Base-by-base conservation (phyloP, 2,329 filamentous ascomycete genomes). In the Penicillium sp. region DNA sequence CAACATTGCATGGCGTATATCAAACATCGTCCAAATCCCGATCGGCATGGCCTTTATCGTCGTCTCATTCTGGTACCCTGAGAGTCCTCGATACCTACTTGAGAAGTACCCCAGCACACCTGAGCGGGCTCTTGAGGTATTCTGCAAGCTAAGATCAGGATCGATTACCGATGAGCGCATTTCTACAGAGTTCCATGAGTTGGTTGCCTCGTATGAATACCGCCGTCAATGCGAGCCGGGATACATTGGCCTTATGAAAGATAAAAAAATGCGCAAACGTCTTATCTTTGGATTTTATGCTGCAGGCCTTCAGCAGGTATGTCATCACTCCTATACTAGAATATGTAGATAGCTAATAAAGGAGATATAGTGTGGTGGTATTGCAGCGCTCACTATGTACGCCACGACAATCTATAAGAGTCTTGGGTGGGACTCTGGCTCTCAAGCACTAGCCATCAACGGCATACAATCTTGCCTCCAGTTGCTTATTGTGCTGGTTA, bases 1-100 rank as follows among this genome's bases (percentile, higher is more conserved):
- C 63, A 77, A 78, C 54, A 76, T 77, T 45, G 75, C 77, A 10
- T 79, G 76, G 76, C 62, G 76, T 33, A 70, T 77, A 1, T 77
- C 73, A 5, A 78, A 77, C 52, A 37, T 76, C 16, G 71, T 79
- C 27, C 75, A 79, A 53, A 73, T 78, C 46, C 74, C 75, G 1
- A 75, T 77, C 47, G 75, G 76, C 8, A 48, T 77, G 2, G 49
- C 58, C 29, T 76, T 77, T 31, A 67, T 77, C 11, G 62, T 64
- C 26, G 57, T 72, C 14, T 75, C 68, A 14, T 77, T 77, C 63
- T 75, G 67, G 66, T 76, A 76, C 52, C 73, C 73, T 1, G 75
- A 77, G 53, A 67, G 63, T 26, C 73, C 73, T 7, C 64, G 72
- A 21, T 74, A 64, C 59, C 57, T 75, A n/a, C 64, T 75, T 9